Percentiles rank a stretch among this genome's conserved stretches.
phyloP scores from a whole-genome alignment of 1,139 yeast genomes.

The Arxiozyma slooffiae region DNA sequence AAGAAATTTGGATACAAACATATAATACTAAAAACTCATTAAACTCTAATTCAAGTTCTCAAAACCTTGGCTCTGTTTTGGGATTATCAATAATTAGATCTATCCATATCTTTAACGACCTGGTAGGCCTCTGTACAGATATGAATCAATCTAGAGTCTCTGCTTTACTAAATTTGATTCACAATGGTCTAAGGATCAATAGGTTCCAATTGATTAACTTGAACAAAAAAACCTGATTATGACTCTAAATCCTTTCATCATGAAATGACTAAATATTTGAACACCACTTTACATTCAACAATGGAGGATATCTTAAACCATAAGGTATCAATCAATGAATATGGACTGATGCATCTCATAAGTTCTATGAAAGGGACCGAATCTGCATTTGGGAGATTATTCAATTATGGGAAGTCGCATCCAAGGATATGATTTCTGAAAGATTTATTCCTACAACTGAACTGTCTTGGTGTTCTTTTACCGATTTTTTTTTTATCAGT shows the following conservation, averaged over 20 bases:
- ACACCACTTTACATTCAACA: constrained; percentile 38
- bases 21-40: constrained; percentile 5
- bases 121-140: constrained; percentile 33
- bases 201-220: constrained; percentile 39
- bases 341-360: constrained; percentile 47
- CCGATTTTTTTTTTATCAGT: constrained; percentile 59
- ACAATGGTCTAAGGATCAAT: constrained; percentile 42
- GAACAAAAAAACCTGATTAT: constrained; percentile 43
- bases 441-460: constrained; percentile 36
- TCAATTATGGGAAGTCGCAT: constrained; percentile 41
- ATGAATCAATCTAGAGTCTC: constrained; percentile 35
- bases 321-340: constrained; percentile 35
- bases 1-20: constrained; percentile 1
- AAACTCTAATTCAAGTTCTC: neutral
- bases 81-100: constrained; percentile 38
- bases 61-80: constrained; percentile 31
- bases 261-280: constrained; percentile 37
- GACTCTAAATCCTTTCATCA: constrained; percentile 43
- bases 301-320: constrained; percentile 37
- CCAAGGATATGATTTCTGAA: constrained; percentile 21
- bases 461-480: constrained; percentile 59
- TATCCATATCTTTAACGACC: constrained; percentile 37
- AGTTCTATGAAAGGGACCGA: constrained; percentile 47
- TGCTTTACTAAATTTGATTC: constrained; percentile 37
- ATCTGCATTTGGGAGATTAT: constrained; percentile 43